Percentiles rank a stretch among this genome's conserved stretches.
phyloP scores from a whole-genome alignment of 2,329 filamentous ascomycete genomes.

The Ophiosphaerella herpotricha region DNA sequence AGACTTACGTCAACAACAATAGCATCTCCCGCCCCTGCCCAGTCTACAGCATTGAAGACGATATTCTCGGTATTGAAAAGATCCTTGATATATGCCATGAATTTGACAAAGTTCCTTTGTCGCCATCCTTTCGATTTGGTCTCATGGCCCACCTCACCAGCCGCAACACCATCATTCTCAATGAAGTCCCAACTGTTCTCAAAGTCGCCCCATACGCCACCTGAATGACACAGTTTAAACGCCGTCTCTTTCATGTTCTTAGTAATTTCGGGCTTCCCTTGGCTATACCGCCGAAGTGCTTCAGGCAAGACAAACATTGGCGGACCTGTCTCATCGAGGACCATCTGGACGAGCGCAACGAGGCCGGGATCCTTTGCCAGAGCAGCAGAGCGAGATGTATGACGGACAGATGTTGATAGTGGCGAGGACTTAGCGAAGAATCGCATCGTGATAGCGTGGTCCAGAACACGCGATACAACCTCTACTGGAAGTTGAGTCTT shows the following conservation, averaged over 20 bases:
- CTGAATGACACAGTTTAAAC: conserved; percentile 35
- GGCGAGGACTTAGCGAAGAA: conserved; percentile 38
- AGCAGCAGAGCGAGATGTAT: conserved; percentile 37
- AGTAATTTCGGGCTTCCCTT: conserved; percentile 28
- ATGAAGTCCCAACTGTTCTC: conserved; percentile 35
- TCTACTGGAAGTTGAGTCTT: conserved; percentile 31
- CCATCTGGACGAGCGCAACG: conserved; percentile 29
- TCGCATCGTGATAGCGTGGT: conserved; percentile 42
- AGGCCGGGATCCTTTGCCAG: conserved; percentile 31
- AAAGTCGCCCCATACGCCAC: conserved; percentile 28
- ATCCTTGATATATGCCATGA: conserved; percentile 42
- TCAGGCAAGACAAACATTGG: conserved; percentile 37
- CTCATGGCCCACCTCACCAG: conserved; percentile 15
- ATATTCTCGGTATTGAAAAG: conserved; percentile 35
- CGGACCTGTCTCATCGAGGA: conserved; percentile 29
- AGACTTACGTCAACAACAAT: conserved; percentile 36
- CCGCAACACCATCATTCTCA: conserved; percentile 33
- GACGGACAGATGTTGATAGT: conserved; percentile 19
- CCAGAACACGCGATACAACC: conserved; percentile 37
- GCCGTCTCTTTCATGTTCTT: conserved; percentile 32
- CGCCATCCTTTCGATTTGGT: conserved; percentile 34
- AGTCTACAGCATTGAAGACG: conserved; percentile 31
- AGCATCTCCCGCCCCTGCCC: conserved; percentile 27
- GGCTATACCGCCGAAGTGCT: conserved; percentile 30
- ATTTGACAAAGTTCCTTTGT: conserved; percentile 35